Evolutionary conservation across 2,329 filamentous ascomycete species (phyloP).

Genomic region (Dothistroma septosporum): DNA sequence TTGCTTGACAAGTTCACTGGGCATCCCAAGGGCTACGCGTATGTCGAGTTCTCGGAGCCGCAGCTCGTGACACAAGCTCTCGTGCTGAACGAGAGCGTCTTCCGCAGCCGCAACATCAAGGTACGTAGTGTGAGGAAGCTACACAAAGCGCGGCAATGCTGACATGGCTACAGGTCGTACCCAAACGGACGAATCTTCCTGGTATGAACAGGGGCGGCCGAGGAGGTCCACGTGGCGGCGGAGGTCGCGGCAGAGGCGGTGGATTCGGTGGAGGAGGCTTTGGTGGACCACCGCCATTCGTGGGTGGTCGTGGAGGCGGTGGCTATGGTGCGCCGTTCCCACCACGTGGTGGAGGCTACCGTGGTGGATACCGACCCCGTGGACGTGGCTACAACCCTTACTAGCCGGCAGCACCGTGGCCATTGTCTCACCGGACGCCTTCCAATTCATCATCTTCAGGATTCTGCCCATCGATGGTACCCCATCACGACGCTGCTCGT

Average conservation of each 20-base stretch:
- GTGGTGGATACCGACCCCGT: slow-evolving; percentile 36
- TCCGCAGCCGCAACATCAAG: slow-evolving; percentile 93
- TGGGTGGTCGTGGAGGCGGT: slow-evolving; percentile 27
- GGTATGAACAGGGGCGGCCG: slow-evolving; percentile 71
- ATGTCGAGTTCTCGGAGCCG: slow-evolving; percentile 96
- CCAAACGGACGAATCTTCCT: slow-evolving; percentile 94
- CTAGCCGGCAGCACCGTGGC: slow-evolving; percentile 22
- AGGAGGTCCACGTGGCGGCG: slow-evolving; percentile 41
- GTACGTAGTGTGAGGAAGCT: slow-evolving; percentile 47
- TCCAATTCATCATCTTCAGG: background rate
- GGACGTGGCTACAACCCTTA: slow-evolving; percentile 38
- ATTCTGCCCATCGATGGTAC: background rate
- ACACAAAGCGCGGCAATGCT: slow-evolving; percentile 2
- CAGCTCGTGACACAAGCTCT: slow-evolving; percentile 88
- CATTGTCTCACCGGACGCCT: slow-evolving; percentile 17
- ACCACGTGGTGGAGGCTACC: slow-evolving; percentile 40
- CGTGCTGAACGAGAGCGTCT: slow-evolving; percentile 92
- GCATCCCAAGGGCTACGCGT: slow-evolving; percentile 99
- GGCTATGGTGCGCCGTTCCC: slow-evolving; percentile 39
- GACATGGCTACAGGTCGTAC: slow-evolving; percentile 58
- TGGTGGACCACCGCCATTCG: slow-evolving; percentile 25
- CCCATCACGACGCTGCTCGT: background rate
- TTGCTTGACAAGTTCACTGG: slow-evolving; percentile 97
- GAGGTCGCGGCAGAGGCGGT: slow-evolving; percentile 54
- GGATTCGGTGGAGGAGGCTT: slow-evolving; percentile 40